Evolutionary conservation across 2,329 filamentous ascomycete species (phyloP).

Genomic region (Botryotinia narcissicola): DNA sequence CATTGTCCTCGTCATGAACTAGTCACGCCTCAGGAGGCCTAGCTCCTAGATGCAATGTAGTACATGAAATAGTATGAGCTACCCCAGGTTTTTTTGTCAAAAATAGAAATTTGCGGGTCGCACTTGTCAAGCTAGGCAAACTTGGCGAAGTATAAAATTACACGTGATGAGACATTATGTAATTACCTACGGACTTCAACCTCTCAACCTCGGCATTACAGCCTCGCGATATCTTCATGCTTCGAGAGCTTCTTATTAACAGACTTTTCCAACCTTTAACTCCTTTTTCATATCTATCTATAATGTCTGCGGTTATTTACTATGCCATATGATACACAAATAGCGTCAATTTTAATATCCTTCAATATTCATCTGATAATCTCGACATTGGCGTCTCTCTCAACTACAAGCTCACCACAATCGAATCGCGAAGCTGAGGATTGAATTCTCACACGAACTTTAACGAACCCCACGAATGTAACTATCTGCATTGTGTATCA

Average conservation of each 20-base stretch:
- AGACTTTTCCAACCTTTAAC: background rate
- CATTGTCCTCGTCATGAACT: background rate
- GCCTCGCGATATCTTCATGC: background rate
- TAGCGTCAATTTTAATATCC: background rate
- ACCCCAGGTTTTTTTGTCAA: background rate
- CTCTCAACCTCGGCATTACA: slow-evolving; percentile 16
- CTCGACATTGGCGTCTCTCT: slow-evolving; percentile 9
- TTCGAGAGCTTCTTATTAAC: background rate
- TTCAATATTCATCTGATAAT: slow-evolving; percentile 9
- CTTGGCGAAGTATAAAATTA: background rate
- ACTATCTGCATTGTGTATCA: background rate
- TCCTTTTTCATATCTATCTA: background rate
- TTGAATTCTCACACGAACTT: background rate
- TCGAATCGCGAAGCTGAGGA: background rate
- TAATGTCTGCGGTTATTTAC: background rate
- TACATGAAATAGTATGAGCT: background rate
- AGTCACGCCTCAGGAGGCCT: background rate
- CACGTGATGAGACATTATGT: background rate
- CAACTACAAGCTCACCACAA: background rate
- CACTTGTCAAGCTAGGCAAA: too few species aligned
- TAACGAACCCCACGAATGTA: background rate
- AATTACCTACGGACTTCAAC: background rate
- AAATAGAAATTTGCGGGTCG: background rate
- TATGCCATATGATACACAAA: slow-evolving; percentile 17
- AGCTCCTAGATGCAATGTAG: background rate